phyloP scores from a whole-genome alignment of 352 stramenopile species.

The Albugo laibachii region DNA sequence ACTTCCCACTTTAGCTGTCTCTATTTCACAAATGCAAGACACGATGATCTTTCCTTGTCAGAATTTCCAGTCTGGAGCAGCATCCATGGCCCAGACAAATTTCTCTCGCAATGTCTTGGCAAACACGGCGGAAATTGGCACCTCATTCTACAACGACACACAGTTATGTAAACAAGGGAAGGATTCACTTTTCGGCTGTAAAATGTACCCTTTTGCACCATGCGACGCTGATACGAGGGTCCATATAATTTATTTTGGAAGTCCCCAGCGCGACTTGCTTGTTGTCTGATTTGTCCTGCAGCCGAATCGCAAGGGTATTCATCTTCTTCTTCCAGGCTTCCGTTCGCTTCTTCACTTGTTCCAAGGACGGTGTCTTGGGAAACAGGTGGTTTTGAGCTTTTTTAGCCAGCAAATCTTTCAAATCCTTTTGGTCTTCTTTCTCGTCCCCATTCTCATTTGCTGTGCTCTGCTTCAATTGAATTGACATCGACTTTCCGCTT shows the following conservation, averaged over 20 bases:
- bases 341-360: conserved; percentile 91
- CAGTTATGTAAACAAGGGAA: conserved; percentile 1
- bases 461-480: conserved; percentile 75
- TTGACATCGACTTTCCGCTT: conserved; percentile 71
- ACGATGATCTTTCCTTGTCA: conserved; percentile 4
- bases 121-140: conserved; percentile 97
- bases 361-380: conserved; percentile 70
- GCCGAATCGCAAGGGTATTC: conserved; percentile 68
- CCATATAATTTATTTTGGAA: conserved; percentile 99
- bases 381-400: conserved; percentile 91
- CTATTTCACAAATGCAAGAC: no score
- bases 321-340: conserved; percentile 91
- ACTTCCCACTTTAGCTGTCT: no score
- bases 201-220: conserved; percentile 96
- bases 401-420: conserved; percentile 52
- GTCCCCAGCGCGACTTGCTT: conserved; percentile 97
- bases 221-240: conserved; percentile 97
- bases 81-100: conserved; percentile 99
- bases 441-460: conserved; percentile 55
- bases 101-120: conserved; percentile 97
- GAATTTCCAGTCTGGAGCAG: conserved; percentile 93
- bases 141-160: conserved; percentile 53
- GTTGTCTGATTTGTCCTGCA: conserved; percentile 98
- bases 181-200: conserved; percentile 60
- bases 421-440: conserved; percentile 14